A percentile compares a stretch with the other conserved stretches of the same genome.
Conservation (phyloP, 352 stramenopile genomes). For the Pythium apleroticum region DNA sequence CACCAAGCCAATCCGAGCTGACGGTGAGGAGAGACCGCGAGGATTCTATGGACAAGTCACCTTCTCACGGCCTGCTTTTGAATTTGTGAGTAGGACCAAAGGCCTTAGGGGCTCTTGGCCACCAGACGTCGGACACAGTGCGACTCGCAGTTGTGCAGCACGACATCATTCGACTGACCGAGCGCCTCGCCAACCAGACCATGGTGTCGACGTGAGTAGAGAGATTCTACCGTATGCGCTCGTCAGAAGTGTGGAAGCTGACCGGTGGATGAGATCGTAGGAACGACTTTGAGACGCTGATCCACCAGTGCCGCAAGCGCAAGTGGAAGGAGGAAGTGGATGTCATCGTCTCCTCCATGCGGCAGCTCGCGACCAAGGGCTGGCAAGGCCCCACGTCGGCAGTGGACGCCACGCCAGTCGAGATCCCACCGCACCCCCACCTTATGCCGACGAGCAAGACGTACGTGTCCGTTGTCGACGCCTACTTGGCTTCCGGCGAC, state of each 20-base stretch:
- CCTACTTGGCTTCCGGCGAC: conserved; percentile 69
- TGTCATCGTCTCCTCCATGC: conserved; percentile 62
- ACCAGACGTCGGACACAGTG: conserved; percentile 66
- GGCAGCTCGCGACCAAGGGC: conserved; percentile 40
- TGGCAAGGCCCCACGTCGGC: conserved; percentile 27
- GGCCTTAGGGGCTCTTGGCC: conserved; percentile 52
- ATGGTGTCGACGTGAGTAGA: conserved; percentile 57
- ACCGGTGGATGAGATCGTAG: no score
- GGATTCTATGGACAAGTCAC: not conserved
- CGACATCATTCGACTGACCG: conserved; percentile 60
- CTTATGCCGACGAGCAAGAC: conserved; percentile 62
- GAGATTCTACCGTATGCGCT: no score
- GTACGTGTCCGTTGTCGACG: conserved; percentile 69
- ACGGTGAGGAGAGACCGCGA: not conserved
- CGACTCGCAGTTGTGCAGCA: conserved; percentile 68
- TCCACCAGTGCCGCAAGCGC: conserved; percentile 79
- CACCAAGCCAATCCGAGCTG: not conserved
- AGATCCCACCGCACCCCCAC: conserved; percentile 43
- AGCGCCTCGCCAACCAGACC: conserved; percentile 42
- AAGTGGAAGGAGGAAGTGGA: conserved; percentile 78
- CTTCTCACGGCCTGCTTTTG: no score
- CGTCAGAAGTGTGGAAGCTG: no score
- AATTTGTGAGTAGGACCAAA: conserved; percentile 34
- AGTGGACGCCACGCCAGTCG: not conserved
- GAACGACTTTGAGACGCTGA: conserved; percentile 80